These are phyloP conservation scores for Boletellus sp. DNA, from an alignment of 1,284 basidiomycete species.

Conservation along the genomic window DNA sequence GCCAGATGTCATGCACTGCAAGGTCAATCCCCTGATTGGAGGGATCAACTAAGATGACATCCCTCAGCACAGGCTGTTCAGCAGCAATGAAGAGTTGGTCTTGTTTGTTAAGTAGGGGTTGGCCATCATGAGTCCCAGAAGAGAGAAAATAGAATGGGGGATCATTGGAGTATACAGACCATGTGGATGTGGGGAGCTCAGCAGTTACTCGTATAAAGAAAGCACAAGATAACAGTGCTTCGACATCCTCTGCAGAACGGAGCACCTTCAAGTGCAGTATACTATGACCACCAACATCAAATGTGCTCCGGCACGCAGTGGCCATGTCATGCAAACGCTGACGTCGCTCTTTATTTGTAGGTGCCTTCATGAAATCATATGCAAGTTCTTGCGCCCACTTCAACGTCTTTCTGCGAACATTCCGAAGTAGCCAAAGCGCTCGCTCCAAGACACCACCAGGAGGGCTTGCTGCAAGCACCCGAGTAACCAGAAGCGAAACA, in stretches of 20 bases:
- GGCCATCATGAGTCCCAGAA: too few relatives aligned
- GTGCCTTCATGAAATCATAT: conserved; percentile 18
- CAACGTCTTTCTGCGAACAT: conserved; percentile 31
- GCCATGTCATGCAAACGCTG: conserved; percentile 32
- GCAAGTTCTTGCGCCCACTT: conserved; percentile 36
- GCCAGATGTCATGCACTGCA: not conserved
- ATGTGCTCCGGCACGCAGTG: conserved; percentile 39
- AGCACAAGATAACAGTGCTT: not conserved
- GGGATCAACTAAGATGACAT: not conserved
- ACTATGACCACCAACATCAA: conserved; percentile 28
- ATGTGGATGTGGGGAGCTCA: too few relatives aligned
- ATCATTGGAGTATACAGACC: too few relatives aligned
- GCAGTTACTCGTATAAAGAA: too few relatives aligned
- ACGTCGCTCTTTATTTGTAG: conserved; percentile 23
- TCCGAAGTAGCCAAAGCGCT: conserved; percentile 26
- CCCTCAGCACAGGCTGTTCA: not conserved
- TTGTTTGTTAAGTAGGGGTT: too few relatives aligned
- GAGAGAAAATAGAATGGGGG: too few relatives aligned
- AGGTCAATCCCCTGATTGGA: not conserved
- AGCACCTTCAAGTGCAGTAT: not conserved
- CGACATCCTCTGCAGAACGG: not conserved
- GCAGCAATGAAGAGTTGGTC: too few relatives aligned
- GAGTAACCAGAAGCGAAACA: conserved; percentile 31
- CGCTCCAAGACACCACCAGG: conserved; percentile 3
- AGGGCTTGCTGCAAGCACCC: conserved; percentile 9